Percentiles rank a stretch among this genome's conserved stretches.
phyloP scores from a whole-genome alignment of 2,329 filamentous ascomycete genomes.

The Ilyonectria sp. region DNA sequence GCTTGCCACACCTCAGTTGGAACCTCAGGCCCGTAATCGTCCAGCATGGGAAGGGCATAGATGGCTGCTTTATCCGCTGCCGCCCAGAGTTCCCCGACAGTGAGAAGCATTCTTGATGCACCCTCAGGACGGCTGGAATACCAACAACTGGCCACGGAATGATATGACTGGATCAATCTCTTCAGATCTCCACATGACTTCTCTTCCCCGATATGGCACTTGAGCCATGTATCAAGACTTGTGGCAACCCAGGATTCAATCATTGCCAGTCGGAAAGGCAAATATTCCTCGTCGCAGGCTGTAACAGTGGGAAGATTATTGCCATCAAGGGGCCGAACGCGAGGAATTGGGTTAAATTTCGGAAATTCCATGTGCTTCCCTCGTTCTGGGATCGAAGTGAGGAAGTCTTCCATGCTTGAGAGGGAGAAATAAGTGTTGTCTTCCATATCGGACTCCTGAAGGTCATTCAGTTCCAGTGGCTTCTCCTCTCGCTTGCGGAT shows the following conservation, averaged over 20 bases:
- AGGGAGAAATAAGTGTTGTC: slow-evolving; percentile 26
- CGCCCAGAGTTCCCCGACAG: slow-evolving; percentile 71
- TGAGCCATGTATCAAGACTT: slow-evolving; percentile 58
- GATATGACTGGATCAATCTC: slow-evolving; percentile 56
- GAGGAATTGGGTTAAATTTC: slow-evolving; percentile 26
- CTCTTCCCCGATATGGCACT: slow-evolving; percentile 37
- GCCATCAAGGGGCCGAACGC: background rate
- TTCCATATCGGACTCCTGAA: background rate
- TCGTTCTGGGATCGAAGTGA: slow-evolving; percentile 23
- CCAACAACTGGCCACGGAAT: slow-evolving; percentile 36
- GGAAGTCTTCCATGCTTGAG: slow-evolving; percentile 27
- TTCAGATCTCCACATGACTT: slow-evolving; percentile 49
- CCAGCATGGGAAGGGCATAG: slow-evolving; percentile 56
- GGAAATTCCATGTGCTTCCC: background rate
- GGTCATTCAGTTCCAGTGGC: slow-evolving; percentile 7
- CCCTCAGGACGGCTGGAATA: slow-evolving; percentile 62
- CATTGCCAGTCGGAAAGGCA: slow-evolving; percentile 50
- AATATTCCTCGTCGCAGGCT: background rate
- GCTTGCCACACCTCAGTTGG: slow-evolving; percentile 56
- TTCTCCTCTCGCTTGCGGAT: slow-evolving; percentile 12
- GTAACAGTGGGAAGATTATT: slow-evolving; percentile 9
- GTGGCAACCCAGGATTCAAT: slow-evolving; percentile 66
- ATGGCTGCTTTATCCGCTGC: slow-evolving; percentile 66
- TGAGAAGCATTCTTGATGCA: slow-evolving; percentile 70
- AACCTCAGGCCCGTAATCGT: slow-evolving; percentile 64